Conservation (phyloP, 116 monocot genomes). For the Phalaenopsis hybrid region DNA sequence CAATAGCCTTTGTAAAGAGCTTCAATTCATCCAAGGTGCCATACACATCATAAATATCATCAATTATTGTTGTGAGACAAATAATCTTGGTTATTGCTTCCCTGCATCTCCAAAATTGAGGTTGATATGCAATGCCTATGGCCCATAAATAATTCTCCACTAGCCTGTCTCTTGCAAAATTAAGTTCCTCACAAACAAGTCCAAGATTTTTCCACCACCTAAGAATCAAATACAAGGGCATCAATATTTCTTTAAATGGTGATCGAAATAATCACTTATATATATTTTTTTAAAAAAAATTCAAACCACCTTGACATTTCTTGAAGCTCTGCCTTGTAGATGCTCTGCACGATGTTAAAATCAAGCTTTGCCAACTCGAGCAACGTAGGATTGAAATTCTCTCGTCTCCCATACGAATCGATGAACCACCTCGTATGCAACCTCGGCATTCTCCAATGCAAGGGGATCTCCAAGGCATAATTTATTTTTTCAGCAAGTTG, state of each 20-base stretch:
- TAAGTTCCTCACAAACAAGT: neutral
- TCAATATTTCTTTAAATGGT: neutral
- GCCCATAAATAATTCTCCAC: slow-evolving; percentile 17
- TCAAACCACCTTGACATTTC: neutral
- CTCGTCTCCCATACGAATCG: slow-evolving; percentile 1
- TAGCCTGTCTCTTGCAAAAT: slow-evolving; percentile 10
- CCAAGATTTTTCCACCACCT: slow-evolving; percentile 13
- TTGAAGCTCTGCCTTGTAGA: slow-evolving; percentile 19
- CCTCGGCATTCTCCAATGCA: slow-evolving; percentile 21
- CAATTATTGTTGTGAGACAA: slow-evolving; percentile 10
- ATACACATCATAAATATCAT: slow-evolving; percentile 31
- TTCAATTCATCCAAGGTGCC: slow-evolving; percentile 27
- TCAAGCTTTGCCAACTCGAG: slow-evolving; percentile 28
- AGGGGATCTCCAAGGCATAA: slow-evolving; percentile 23
- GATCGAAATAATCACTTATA: neutral
- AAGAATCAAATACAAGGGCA: neutral
- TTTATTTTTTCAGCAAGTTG: slow-evolving; percentile 1
- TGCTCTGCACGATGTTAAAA: slow-evolving; percentile 22
- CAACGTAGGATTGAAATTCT: slow-evolving; percentile 5
- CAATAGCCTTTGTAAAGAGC: slow-evolving; percentile 19
- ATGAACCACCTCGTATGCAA: slow-evolving; percentile 16
- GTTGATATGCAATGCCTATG: slow-evolving; percentile 6
- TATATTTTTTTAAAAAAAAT: neutral
- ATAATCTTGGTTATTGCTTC: slow-evolving; percentile 11
- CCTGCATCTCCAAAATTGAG: slow-evolving; percentile 5